Percentiles rank a stretch among this genome's conserved stretches.
phyloP scores from a whole-genome alignment of 495 filamentous ascomycete genomes.

The Penicillium pulvis region DNA sequence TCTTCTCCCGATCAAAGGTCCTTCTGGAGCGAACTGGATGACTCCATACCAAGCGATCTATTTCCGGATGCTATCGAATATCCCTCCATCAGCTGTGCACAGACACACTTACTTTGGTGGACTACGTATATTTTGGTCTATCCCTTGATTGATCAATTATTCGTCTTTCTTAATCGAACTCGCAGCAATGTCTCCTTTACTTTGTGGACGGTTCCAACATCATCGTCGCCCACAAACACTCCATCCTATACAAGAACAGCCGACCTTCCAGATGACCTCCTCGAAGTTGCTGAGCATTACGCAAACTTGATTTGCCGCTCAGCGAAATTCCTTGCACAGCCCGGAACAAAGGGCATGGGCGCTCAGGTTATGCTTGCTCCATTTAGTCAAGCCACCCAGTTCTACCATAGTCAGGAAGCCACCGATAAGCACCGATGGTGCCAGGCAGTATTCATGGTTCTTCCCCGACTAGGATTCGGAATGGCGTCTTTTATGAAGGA shows the following conservation, averaged over 20 bases:
- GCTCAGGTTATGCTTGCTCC: slow-evolving; percentile 23
- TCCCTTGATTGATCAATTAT: slow-evolving; percentile 25
- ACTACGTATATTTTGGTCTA: slow-evolving; percentile 24
- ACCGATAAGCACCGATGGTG: slow-evolving; percentile 26
- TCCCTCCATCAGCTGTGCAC: not conserved
- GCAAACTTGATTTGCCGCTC: slow-evolving; percentile 24
- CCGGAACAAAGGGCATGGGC: slow-evolving; percentile 25
- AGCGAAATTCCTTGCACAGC: slow-evolving; percentile 23
- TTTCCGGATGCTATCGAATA: slow-evolving; percentile 17
- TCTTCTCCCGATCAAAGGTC: slow-evolving; percentile 4
- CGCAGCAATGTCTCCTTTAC: slow-evolving; percentile 7
- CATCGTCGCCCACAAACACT: not conserved
- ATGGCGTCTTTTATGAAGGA: slow-evolving; percentile 26
- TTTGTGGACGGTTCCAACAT: slow-evolving; percentile 4
- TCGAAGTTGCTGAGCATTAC: slow-evolving; percentile 22
- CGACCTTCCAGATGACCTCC: slow-evolving; percentile 10
- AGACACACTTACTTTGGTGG: slow-evolving; percentile 20
- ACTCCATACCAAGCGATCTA: slow-evolving; percentile 10
- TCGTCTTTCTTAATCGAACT: slow-evolving; percentile 12
- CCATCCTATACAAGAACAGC: not conserved
- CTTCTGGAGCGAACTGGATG: slow-evolving; percentile 15
- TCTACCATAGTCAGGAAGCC: slow-evolving; percentile 20
- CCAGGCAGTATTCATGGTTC: slow-evolving; percentile 18
- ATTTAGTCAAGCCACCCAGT: slow-evolving; percentile 26
- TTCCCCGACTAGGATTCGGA: slow-evolving; percentile 22